A percentile compares a stretch with the other conserved stretches of the same genome.
These are phyloP conservation scores for Actinomortierella wolfii DNA, from an alignment of 371 early-diverging fungal species.

Conservation along the genomic window DNA sequence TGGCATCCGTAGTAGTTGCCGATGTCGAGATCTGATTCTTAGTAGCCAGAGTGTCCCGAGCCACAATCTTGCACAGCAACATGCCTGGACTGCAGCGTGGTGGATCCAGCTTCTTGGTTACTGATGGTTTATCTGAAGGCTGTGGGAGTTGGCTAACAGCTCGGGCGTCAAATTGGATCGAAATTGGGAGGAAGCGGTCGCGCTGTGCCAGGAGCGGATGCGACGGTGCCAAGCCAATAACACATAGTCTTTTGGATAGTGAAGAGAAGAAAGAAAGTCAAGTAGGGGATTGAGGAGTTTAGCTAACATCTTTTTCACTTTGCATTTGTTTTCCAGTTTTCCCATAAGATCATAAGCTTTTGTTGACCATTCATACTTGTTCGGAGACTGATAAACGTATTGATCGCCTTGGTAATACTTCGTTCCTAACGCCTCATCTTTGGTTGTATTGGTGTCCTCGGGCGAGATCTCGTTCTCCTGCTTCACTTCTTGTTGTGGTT, in stretches of 20 bases:
- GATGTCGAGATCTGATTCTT: too few species aligned
- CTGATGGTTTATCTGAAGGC: conserved; percentile 29
- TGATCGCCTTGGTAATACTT: conserved; percentile 39
- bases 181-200: conserved; percentile 26
- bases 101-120: conserved; percentile 27
- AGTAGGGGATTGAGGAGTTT: neutral
- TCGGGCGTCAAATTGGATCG: conserved; percentile 22
- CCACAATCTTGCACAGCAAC: conserved; percentile 33
- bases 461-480: too few species aligned
- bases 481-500: too few species aligned
- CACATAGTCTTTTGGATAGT: conserved; percentile 1
- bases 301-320: neutral
- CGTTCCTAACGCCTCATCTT: neutral
- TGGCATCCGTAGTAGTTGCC: too few species aligned
- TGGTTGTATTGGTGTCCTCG: too few species aligned
- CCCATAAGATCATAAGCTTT: neutral
- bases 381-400: conserved; percentile 40
- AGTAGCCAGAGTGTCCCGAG: conserved; percentile 3
- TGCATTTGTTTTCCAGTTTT: neutral
- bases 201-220: conserved; percentile 27
- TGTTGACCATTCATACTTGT: conserved; percentile 14
- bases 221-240: conserved; percentile 31
- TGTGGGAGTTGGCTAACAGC: conserved; percentile 20
- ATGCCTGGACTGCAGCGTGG: conserved; percentile 26
- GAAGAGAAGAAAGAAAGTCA: neutral